phyloP scores from a whole-genome alignment of 352 stramenopile genomes.

The Phytophthora lateralis region DNA sequence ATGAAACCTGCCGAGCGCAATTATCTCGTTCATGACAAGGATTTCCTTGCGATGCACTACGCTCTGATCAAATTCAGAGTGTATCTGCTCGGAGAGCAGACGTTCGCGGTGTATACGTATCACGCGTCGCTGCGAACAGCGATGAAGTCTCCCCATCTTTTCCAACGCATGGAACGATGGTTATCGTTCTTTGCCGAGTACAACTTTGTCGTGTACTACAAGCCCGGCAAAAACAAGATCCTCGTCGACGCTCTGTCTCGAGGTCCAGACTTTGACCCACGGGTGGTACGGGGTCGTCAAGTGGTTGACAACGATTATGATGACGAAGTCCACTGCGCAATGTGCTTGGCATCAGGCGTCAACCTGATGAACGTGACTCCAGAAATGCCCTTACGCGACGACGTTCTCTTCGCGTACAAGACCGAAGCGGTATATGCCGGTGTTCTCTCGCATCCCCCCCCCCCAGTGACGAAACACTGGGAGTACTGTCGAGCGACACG shows the following conservation, averaged over 20 bases:
- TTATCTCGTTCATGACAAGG: not conserved
- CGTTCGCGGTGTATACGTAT: not conserved
- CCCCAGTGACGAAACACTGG: no score
- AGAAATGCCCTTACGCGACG: no score
- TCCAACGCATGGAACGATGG: constrained; percentile 1
- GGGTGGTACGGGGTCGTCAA: no score
- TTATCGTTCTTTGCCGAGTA: constrained; percentile 2
- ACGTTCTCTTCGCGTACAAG: no score
- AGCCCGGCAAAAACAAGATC: not conserved
- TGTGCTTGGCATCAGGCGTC: no score
- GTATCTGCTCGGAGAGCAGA: not conserved
- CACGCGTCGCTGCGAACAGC: not conserved
- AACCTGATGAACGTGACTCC: no score
- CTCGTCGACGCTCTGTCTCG: not conserved
- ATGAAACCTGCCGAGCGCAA: no score
- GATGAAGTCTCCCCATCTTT: not conserved
- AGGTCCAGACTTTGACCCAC: not conserved
- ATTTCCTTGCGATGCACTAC: constrained; percentile 5
- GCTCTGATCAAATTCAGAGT: constrained; percentile 3
- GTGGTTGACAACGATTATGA: not conserved
- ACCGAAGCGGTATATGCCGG: no score
- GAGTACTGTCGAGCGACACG: no score
- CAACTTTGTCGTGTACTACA: constrained; percentile 5
- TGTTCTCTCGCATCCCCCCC: no score
- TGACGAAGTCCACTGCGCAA: not conserved